phyloP scores from a whole-genome alignment of 495 filamentous ascomycete species.

The Penicillium canariense region DNA sequence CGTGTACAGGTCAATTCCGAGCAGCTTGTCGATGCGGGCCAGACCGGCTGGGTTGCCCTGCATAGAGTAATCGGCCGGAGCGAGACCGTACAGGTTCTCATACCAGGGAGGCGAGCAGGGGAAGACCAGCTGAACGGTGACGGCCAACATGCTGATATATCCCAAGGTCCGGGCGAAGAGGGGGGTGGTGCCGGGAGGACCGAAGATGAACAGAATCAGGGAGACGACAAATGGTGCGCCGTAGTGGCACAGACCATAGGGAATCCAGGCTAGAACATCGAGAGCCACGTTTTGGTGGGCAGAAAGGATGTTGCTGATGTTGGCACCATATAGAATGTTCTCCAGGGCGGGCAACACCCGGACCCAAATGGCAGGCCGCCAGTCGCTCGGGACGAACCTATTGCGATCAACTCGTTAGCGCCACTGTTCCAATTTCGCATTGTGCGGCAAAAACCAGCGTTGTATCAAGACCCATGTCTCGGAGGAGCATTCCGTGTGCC shows the following conservation, averaged over 20 bases:
- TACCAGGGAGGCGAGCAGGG: slow-evolving; percentile 97
- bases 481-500: slow-evolving; percentile 8
- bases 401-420: neutral
- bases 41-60: slow-evolving; percentile 82
- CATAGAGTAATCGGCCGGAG: slow-evolving; percentile 89
- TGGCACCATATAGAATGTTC: slow-evolving; percentile 94
- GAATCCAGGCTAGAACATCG: slow-evolving; percentile 87
- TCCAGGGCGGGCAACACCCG: slow-evolving; percentile 92
- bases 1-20: slow-evolving; percentile 90
- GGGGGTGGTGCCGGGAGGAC: slow-evolving; percentile 77
- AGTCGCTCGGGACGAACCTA: slow-evolving; percentile 82
- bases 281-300: slow-evolving; percentile 78
- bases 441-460: neutral
- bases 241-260: slow-evolving; percentile 88
- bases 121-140: slow-evolving; percentile 81
- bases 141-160: slow-evolving; percentile 85
- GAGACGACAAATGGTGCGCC: slow-evolving; percentile 76
- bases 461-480: neutral
- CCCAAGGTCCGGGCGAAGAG: slow-evolving; percentile 85
- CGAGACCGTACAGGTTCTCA: slow-evolving; percentile 83
- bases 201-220: slow-evolving; percentile 77
- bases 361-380: slow-evolving; percentile 89
- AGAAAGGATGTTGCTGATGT: slow-evolving; percentile 92
- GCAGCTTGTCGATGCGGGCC: slow-evolving; percentile 80
- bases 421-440: neutral